phyloP scores from a whole-genome alignment of 2,329 filamentous ascomycete species.

The Trichophyton schoenleinii region DNA sequence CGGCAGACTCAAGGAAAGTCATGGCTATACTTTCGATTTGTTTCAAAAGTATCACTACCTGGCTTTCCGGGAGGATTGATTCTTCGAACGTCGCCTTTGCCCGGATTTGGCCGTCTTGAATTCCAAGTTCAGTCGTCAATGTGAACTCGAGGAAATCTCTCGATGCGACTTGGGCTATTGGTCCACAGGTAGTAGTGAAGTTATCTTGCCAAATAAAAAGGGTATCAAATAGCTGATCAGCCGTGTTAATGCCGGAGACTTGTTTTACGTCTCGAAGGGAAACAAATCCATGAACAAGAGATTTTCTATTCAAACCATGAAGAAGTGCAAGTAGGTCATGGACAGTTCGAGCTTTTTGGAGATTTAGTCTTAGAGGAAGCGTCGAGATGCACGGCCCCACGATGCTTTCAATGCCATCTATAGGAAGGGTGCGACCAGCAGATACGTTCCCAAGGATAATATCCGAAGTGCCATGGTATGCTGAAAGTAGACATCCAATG shows the following conservation, averaged over 20 bases:
- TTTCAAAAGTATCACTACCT: constrained; percentile 44
- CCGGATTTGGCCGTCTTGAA: constrained; percentile 36
- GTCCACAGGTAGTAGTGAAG: constrained; percentile 18
- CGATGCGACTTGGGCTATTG: constrained; percentile 47
- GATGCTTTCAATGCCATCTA: constrained; percentile 57
- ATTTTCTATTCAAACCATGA: constrained; percentile 52
- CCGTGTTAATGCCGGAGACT: constrained; percentile 42
- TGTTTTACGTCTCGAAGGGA: constrained; percentile 59
- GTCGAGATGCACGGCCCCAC: constrained; percentile 71
- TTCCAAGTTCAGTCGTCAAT: constrained; percentile 64
- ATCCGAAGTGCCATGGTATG: constrained; percentile 53
- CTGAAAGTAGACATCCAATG: constrained; percentile 51
- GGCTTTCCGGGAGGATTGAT: constrained; percentile 40
- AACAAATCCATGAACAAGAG: constrained; percentile 51
- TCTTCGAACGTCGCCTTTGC: constrained; percentile 45
- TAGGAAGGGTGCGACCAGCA: constrained; percentile 64
- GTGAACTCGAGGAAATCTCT: constrained; percentile 64
- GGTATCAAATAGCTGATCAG: constrained; percentile 55
- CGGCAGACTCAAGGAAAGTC: constrained; percentile 29
- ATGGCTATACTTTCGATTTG: constrained; percentile 49
- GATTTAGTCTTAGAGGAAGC: constrained; percentile 56
- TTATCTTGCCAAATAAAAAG: constrained; percentile 73
- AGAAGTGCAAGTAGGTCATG: constrained; percentile 51
- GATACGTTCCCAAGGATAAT: constrained; percentile 66
- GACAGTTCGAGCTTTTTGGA: constrained; percentile 40